These are phyloP conservation scores for Xylariaceae sp. DNA, from an alignment of 2,329 filamentous ascomycete genomes.

Conservation along the genomic window DNA sequence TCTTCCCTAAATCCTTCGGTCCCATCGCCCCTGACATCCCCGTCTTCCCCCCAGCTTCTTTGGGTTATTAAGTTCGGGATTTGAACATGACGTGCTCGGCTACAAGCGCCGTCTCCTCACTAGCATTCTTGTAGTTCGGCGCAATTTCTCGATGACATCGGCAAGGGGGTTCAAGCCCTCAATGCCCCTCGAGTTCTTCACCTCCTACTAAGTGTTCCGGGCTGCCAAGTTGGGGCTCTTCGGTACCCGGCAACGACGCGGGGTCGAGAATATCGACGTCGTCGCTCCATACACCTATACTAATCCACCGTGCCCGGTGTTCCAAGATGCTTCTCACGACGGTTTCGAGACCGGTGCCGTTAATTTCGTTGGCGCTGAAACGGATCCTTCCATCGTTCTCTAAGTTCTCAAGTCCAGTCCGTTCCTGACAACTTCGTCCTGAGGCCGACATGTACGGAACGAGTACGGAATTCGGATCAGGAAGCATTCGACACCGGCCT, in stretches of 20 bases:
- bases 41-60: slow-evolving; percentile 38
- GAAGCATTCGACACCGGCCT: slow-evolving; percentile 67
- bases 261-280: slow-evolving; percentile 75
- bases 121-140: slow-evolving; percentile 74
- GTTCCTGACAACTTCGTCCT: slow-evolving; percentile 66
- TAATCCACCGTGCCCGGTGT: slow-evolving; percentile 66
- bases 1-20: slow-evolving; percentile 20
- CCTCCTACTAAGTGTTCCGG: slow-evolving; percentile 90
- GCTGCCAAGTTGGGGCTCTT: slow-evolving; percentile 83
- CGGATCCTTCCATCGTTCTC: slow-evolving; percentile 74
- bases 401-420: slow-evolving; percentile 57
- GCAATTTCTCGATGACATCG: slow-evolving; percentile 80
- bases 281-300: slow-evolving; percentile 65
- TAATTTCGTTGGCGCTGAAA: slow-evolving; percentile 80
- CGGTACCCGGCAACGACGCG: slow-evolving; percentile 64
- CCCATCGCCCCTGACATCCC: slow-evolving; percentile 30
- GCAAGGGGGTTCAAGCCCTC: slow-evolving; percentile 81
- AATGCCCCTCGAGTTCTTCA: slow-evolving; percentile 73
- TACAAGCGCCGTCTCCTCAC: slow-evolving; percentile 68
- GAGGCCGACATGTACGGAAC: slow-evolving; percentile 77
- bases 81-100: slow-evolving; percentile 82
- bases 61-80: slow-evolving; percentile 69
- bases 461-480: slow-evolving; percentile 64
- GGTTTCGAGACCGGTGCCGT: slow-evolving; percentile 69
- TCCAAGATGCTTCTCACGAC: slow-evolving; percentile 66